Conservation (phyloP, 352 stramenopile genomes). For the Pythium myriotylum region DNA sequence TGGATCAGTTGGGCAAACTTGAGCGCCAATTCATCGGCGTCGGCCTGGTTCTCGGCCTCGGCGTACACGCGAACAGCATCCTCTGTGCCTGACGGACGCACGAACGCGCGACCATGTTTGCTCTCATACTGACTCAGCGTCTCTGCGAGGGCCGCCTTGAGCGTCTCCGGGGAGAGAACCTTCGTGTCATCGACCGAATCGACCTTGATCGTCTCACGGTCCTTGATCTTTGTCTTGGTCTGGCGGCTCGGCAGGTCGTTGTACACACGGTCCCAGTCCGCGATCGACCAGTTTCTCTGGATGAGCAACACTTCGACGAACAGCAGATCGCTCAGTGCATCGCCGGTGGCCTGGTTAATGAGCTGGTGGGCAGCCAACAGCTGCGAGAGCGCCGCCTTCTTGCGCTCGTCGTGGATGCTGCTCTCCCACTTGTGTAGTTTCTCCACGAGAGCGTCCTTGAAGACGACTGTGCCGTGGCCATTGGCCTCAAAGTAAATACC, state of each 20-base stretch:
- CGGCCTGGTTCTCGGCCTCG: constrained; percentile 90
- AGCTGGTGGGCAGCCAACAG: constrained; percentile 89
- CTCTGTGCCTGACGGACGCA: constrained; percentile 97
- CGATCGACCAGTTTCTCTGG: constrained; percentile 87
- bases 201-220: constrained; percentile 63
- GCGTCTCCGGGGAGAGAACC: constrained; percentile 56
- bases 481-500: constrained; percentile 99
- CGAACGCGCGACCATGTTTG: constrained; percentile 87
- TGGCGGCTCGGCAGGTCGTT: constrained; percentile 92
- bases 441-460: constrained; percentile 89
- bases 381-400: constrained; percentile 82
- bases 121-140: constrained; percentile 58
- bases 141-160: constrained; percentile 58
- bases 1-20: constrained; percentile 83
- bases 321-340: constrained; percentile 97
- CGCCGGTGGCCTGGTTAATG: constrained; percentile 97
- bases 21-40: constrained; percentile 90
- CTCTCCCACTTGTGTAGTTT: constrained; percentile 84
- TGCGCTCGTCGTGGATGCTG: constrained; percentile 70
- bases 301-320: constrained; percentile 95
- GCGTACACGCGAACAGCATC: constrained; percentile 98
- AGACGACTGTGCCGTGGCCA: constrained; percentile 98
- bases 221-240: constrained; percentile 84
- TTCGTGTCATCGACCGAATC: constrained; percentile 72
- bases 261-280: constrained; percentile 95